A percentile compares a stretch with the other conserved stretches of the same genome.
Evolutionary conservation across 768 basidiomycete species (phyloP).

Genomic region (Strobilomyces confusus): DNA sequence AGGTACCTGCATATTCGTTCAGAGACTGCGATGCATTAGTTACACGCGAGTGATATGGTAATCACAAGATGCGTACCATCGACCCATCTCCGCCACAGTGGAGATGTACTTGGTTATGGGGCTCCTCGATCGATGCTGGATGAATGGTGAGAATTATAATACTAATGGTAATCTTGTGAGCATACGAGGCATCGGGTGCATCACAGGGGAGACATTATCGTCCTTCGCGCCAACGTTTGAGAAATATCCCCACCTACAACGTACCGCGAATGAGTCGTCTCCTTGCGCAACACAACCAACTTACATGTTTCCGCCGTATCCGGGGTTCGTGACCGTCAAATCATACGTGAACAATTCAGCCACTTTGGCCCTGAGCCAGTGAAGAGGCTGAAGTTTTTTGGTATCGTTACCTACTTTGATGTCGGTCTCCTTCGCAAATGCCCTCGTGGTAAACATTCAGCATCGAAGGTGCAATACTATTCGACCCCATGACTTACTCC

Average conservation of each 20-base stretch:
- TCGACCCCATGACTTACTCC: constrained; percentile 1
- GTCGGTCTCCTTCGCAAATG: background rate
- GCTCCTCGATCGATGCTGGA: constrained; percentile 17
- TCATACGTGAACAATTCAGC: constrained; percentile 14
- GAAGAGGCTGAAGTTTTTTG: background rate
- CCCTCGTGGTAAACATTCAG: background rate
- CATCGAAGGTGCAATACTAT: background rate
- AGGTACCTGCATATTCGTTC: constrained; percentile 18
- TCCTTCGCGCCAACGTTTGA: background rate
- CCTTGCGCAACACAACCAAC: background rate
- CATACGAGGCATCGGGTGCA: constrained; percentile 5
- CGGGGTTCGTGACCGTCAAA: constrained; percentile 5
- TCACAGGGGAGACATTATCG: background rate
- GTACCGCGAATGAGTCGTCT: background rate
- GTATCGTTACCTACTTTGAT: background rate
- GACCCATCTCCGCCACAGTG: constrained; percentile 11
- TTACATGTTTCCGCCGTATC: constrained; percentile 17
- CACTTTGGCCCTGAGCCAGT: constrained; percentile 17
- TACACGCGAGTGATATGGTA: background rate
- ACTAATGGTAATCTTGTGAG: background rate
- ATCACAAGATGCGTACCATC: constrained; percentile 9
- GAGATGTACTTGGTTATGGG: constrained; percentile 19
- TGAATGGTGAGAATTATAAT: background rate
- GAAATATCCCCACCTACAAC: constrained; percentile 18
- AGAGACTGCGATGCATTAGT: constrained; percentile 1